Base-by-base conservation (phyloP, 1,284 basidiomycete genomes). In the Neolentinus lepideus region DNA sequence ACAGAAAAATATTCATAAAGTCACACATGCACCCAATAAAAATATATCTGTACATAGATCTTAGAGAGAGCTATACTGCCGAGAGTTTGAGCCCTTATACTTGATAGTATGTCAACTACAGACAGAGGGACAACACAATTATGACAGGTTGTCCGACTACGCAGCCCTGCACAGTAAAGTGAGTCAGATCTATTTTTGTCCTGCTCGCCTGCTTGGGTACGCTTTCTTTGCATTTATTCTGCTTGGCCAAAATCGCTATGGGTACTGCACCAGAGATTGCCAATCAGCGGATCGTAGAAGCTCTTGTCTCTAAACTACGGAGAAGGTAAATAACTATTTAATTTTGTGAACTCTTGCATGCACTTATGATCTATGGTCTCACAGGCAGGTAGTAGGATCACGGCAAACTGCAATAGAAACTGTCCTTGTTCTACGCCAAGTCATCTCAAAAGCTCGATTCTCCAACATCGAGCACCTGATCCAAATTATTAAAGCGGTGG, bases 391-490 rank as follows among this genome's bases (percentile, higher is more conserved):
- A 46, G 83, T 94, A 58, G 94, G 94, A 50, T 94, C 94, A 25
- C 81, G 90, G 57, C 83, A 88, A 58, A 86, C 95, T 2, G 94
- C 96, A 0, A 73, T 96, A 11, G 94, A 97, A 65, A 98, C 95
- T 0, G 80, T 94, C 1, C 80, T 91, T 26, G 84, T 96, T 16
- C 76, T 98, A 29, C 85, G 93, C 47, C 90, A 93, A 65, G 90
- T 98, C 56, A 88, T 98, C 9, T 84, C 93, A 4, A 86, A 86
- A 62, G 91, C 92, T 4, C 85, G 84, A 57, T 97, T 96, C 65
- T 83, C 81, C 35, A 91, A 88, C 60, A 89, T 98, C 63, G 89
- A 93, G 52, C 91, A 97, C 63, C 77, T 98, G 3, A 79, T 95
- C 11, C 77, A 78, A 35, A 83, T 93, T 58, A 89, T 99, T 63